Conservation (phyloP, 1,284 basidiomycete species). For the Apiotrichum gamsii region DNA sequence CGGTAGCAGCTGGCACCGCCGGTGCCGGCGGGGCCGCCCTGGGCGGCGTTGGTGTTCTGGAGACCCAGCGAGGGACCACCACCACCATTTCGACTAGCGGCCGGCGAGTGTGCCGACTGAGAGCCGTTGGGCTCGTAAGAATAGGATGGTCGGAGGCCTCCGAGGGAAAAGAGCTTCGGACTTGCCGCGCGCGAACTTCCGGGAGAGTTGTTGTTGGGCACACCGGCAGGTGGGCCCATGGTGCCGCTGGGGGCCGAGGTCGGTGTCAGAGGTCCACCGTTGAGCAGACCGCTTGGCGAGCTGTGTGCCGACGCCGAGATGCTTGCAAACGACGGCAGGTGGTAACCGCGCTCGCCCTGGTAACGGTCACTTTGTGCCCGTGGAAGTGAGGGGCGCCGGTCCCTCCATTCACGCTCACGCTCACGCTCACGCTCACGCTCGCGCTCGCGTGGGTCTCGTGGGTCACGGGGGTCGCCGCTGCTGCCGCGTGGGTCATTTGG, state of each 20-base stretch:
- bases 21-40: not conserved
- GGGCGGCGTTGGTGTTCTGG: not conserved
- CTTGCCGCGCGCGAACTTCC: conserved; percentile 7
- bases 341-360: conserved; percentile 3
- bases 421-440: conserved; percentile 1
- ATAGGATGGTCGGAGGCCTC: conserved; percentile 13
- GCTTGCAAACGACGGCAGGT: conserved; percentile 11
- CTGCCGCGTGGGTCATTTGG: no score
- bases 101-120: not conserved
- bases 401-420: conserved; percentile 5
- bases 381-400: conserved; percentile 8
- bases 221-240: conserved; percentile 12
- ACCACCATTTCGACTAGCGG: no score
- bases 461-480: no score
- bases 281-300: conserved; percentile 1
- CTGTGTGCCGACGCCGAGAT: conserved; percentile 1
- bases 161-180: conserved; percentile 5
- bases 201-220: conserved; percentile 3
- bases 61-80: not conserved
- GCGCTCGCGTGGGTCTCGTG: no score
- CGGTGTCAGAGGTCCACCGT: conserved; percentile 8
- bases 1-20: conserved; percentile 2
- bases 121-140: conserved; percentile 6
- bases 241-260: conserved; percentile 3
- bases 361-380: conserved; percentile 15